phyloP scores from a whole-genome alignment of 345 rosid genomes.

The Noccaea caerulescens region DNA sequence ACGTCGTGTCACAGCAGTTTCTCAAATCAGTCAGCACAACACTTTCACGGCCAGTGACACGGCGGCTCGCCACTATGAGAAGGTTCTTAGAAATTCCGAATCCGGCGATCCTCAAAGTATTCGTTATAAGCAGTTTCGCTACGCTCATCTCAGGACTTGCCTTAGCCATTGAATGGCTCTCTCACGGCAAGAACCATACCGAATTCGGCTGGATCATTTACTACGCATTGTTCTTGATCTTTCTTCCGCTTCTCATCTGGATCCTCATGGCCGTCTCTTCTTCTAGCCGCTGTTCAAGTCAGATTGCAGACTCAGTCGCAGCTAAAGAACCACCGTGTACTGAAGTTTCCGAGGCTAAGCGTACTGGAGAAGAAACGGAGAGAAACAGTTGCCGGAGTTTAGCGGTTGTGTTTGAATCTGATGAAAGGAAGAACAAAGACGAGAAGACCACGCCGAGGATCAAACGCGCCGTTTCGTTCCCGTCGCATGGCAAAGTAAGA shows the following conservation, averaged over 20 bases:
- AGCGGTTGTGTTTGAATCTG: conserved; percentile 27
- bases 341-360: background rate
- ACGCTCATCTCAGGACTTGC: conserved; percentile 40
- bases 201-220: conserved; percentile 41
- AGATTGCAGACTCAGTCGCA: conserved; percentile 24
- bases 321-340: conserved; percentile 7
- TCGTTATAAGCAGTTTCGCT: conserved; percentile 23
- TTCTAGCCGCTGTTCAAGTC: conserved; percentile 4
- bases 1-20: too few species aligned
- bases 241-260: conserved; percentile 32
- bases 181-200: conserved; percentile 33
- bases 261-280: conserved; percentile 12
- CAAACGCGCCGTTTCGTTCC: conserved; percentile 35
- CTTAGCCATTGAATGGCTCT: conserved; percentile 37
- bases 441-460: conserved; percentile 6
- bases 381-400: conserved; percentile 23
- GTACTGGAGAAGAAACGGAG: conserved; percentile 5
- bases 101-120: conserved; percentile 37
- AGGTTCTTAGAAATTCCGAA: conserved; percentile 18
- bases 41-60: background rate
- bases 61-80: background rate
- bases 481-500: conserved; percentile 30
- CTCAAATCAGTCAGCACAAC: too few species aligned
- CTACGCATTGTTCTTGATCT: conserved; percentile 34
- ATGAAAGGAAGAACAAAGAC: conserved; percentile 14